A percentile compares a stretch with the other conserved stretches of the same genome.
phyloP scores from a whole-genome alignment of 306 rosid species.

The Vicia sativa region DNA sequence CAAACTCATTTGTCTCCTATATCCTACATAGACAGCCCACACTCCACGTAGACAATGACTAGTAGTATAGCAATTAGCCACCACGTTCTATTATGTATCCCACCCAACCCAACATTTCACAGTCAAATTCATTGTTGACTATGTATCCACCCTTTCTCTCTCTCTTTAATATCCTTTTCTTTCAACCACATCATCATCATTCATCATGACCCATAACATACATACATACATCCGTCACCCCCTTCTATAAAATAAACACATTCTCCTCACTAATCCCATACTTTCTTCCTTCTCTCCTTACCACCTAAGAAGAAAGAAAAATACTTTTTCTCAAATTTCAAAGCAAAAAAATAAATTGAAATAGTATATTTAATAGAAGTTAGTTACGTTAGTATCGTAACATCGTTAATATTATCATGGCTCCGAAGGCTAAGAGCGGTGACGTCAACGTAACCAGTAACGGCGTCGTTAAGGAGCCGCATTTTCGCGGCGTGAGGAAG shows the following conservation, averaged over 20 bases:
- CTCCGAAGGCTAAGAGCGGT: constrained; percentile 67
- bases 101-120: constrained; percentile 49
- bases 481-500: constrained; percentile 94
- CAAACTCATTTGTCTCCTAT: constrained; percentile 33
- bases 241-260: constrained; percentile 46
- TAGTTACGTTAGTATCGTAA: neutral
- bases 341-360: too few relatives aligned
- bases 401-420: constrained; percentile 44
- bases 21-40: constrained; percentile 44
- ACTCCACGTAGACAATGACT: constrained; percentile 73
- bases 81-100: constrained; percentile 12
- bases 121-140: constrained; percentile 78
- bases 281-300: neutral
- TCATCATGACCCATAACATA: constrained; percentile 25
- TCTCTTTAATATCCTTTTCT: neutral
- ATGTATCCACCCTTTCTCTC: constrained; percentile 1
- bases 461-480: constrained; percentile 63
- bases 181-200: constrained; percentile 17
- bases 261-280: constrained; percentile 3
- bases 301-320: neutral
- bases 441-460: constrained; percentile 35
- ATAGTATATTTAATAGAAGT: neutral
- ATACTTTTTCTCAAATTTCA: too few relatives aligned
- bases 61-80: constrained; percentile 38
- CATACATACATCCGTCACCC: neutral